phyloP scores from a whole-genome alignment of 1,139 yeast species.

The Yamadazyma mexicana region DNA sequence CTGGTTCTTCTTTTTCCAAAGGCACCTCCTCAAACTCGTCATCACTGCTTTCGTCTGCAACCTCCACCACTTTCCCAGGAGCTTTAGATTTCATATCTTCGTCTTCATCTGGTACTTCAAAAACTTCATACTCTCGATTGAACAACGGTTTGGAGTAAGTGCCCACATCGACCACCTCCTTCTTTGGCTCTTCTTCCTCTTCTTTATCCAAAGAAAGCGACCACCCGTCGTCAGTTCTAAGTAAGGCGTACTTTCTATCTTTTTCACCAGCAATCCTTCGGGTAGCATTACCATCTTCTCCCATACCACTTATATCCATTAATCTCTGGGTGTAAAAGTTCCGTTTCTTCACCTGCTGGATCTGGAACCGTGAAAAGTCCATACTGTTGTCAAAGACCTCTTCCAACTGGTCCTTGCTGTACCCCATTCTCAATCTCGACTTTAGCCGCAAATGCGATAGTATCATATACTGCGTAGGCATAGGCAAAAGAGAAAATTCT shows the following conservation, averaged over 20 bases:
- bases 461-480: slow-evolving; percentile 84
- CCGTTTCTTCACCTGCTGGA: slow-evolving; percentile 87
- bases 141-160: neutral
- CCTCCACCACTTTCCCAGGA: neutral
- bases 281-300: slow-evolving; percentile 51
- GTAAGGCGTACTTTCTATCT: slow-evolving; percentile 72
- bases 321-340: slow-evolving; percentile 86
- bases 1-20: slow-evolving; percentile 26
- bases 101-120: neutral
- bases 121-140: neutral
- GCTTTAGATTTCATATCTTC: no score
- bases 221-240: slow-evolving; percentile 85
- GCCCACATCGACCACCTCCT: slow-evolving; percentile 16
- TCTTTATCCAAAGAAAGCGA: slow-evolving; percentile 58
- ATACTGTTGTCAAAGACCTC: slow-evolving; percentile 76
- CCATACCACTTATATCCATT: slow-evolving; percentile 84
- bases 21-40: slow-evolving; percentile 67
- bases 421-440: slow-evolving; percentile 94
- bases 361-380: slow-evolving; percentile 92
- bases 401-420: slow-evolving; percentile 81
- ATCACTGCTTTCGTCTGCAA: slow-evolving; percentile 19
- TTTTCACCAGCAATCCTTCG: slow-evolving; percentile 84
- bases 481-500: slow-evolving; percentile 66
- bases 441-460: slow-evolving; percentile 78
- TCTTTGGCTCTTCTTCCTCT: slow-evolving; percentile 19